Evolutionary conservation across 1,284 basidiomycete species (phyloP), one percentile per base, ranked within the genome.

Genomic region (Cryptococcus sp.): DNA sequence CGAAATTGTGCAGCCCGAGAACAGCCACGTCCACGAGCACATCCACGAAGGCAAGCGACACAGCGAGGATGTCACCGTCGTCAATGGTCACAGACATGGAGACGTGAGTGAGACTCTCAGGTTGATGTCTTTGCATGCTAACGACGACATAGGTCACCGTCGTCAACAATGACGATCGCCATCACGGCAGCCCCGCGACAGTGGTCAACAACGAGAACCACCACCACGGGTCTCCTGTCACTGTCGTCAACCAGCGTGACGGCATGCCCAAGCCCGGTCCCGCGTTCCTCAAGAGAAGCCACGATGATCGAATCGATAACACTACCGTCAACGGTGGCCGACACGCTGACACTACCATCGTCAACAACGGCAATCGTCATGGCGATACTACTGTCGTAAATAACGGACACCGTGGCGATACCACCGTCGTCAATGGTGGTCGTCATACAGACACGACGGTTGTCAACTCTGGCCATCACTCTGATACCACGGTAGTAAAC

Each of bases 361-460:
- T 40, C 16, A 39, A 51, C 38, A 35, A 35, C 11, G 25, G 35
- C 49, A 16, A 20, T n/a, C 51, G 45, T 38, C 50, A 59, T 17
- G 52, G 30, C 4, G 56, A 49, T n/a, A 57, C 48, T 10, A 52
- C 52, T 7, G 41, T 55, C n/a, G 56, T 55, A 16, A 58, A 55
- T 23, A 54, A 49, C 51, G 35, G n/a, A 40, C 49, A 50, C 43
- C 17, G 19, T 20, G 52, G 54, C 45, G 45, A 61, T 16, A 54
- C 57, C 17, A 59, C 57, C 10, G 51, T 63, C 42, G 52, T 63
- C 54, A 16, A 48, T 17, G 52, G 50, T 38, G 58, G 50, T 38
- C 50, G 54, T 19, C 61, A 62, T 22, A 10, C 45, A 30, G 50
- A 54, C 46, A 59, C 61, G 15, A 54, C 48, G 15, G 58, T 62